Percentiles rank a stretch among this genome's conserved stretches.
Conservation (phyloP, 257 asterid species). For the Gentiana straminea region DNA sequence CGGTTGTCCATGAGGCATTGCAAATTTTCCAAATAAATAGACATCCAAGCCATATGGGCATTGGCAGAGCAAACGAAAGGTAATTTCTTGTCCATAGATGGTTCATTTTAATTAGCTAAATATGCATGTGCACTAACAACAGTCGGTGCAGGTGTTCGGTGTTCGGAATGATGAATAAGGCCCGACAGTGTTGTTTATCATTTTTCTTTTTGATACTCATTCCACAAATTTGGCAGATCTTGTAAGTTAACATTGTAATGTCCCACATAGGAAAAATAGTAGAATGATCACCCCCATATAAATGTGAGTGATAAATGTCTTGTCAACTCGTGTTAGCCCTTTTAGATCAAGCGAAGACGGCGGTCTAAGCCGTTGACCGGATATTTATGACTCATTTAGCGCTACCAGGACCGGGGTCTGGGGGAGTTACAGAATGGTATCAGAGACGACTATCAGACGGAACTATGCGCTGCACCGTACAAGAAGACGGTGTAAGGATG, state of each 20-base stretch:
- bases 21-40: constrained; percentile 93
- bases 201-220: constrained; percentile 24
- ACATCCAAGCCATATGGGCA: constrained; percentile 99
- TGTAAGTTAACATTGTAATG: too few relatives aligned
- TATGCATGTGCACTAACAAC: constrained; percentile 18
- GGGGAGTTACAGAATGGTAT: too few relatives aligned
- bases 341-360: constrained; percentile 16
- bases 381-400: too few relatives aligned
- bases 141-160: constrained; percentile 75
- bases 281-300: too few relatives aligned
- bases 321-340: constrained; percentile 42
- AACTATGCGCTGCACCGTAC: too few relatives aligned
- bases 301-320: constrained; percentile 95
- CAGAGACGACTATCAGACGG: too few relatives aligned
- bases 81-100: constrained; percentile 21
- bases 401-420: too few relatives aligned
- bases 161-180: constrained; percentile 99
- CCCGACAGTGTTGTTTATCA: constrained; percentile 15
- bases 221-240: constrained; percentile 17
- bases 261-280: too few relatives aligned
- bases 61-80: constrained; percentile 99
- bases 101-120: neutral
- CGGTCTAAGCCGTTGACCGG: constrained; percentile 19
- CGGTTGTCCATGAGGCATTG: constrained; percentile 84
- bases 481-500: too few relatives aligned